These are phyloP conservation scores for Thymus mandschuricus DNA, from an alignment of 257 asterid genomes.

Conservation along the genomic window DNA sequence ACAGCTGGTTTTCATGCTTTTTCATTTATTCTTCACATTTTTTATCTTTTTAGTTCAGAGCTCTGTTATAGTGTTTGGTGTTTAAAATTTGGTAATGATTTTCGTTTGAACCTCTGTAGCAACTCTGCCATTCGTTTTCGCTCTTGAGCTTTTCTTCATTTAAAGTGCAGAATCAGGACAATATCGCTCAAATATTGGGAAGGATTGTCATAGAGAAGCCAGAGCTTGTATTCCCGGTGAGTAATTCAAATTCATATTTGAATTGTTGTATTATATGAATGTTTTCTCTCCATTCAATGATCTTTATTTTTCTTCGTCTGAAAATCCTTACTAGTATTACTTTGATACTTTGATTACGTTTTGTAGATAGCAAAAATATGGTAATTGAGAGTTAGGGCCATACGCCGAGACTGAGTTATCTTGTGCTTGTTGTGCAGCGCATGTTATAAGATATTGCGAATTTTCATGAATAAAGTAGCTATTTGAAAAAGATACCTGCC, in stretches of 20 bases:
- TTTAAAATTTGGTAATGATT: neutral
- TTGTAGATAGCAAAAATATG: neutral
- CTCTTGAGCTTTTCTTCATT: slow-evolving; percentile 17
- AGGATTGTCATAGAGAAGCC: slow-evolving; percentile 54
- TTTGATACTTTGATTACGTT: neutral
- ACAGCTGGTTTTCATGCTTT: neutral
- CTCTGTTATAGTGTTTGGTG: neutral
- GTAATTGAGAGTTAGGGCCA: neutral
- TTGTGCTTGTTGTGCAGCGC: no score
- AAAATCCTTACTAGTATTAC: neutral
- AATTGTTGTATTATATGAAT: neutral
- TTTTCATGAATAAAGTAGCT: no score
- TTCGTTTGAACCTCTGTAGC: neutral
- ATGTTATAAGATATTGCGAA: no score
- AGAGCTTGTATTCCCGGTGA: slow-evolving; percentile 58
- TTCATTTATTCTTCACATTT: neutral
- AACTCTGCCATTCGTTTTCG: neutral
- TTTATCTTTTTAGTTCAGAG: neutral
- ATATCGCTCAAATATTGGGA: slow-evolving; percentile 43
- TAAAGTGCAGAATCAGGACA: slow-evolving; percentile 62
- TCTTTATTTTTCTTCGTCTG: neutral
- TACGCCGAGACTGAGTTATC: neutral
- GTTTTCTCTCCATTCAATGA: slow-evolving; percentile 16
- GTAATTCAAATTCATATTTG: slow-evolving; percentile 32
- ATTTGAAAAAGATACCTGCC: no score